Evolutionary conservation across 257 asterid species (phyloP).

Genomic region (Agastache rugosa): DNA sequence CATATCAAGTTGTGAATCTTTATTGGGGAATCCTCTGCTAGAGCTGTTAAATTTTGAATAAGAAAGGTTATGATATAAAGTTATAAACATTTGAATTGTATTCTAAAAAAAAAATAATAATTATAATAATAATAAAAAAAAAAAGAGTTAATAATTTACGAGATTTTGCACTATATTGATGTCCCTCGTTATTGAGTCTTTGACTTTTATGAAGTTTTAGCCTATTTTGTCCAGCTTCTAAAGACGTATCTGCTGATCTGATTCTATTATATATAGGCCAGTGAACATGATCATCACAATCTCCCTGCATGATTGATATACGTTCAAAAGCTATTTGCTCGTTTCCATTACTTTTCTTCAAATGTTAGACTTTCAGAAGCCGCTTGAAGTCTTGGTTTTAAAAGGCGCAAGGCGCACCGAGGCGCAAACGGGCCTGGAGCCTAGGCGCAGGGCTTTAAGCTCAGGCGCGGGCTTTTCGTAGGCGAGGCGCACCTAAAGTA

Average conservation of each 20-base stretch:
- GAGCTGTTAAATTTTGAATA: background rate
- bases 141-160: background rate
- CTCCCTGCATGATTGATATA: background rate
- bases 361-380: background rate
- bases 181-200: background rate
- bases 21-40: background rate
- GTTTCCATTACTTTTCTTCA: background rate
- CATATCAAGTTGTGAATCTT: background rate
- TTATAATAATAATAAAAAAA: too few species aligned
- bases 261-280: background rate
- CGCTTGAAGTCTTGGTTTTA: background rate
- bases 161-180: slow-evolving; percentile 1
- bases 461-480: too few species aligned
- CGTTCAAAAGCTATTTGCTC: slow-evolving; percentile 2
- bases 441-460: too few species aligned
- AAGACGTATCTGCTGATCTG: background rate
- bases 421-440: too few species aligned
- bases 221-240: background rate
- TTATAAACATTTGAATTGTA: background rate
- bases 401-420: too few species aligned
- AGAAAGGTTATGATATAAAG: background rate
- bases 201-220: background rate
- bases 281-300: background rate
- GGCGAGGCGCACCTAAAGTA: too few species aligned
- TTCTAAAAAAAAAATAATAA: too few species aligned